These are phyloP conservation scores for Ajuga chamaepitys DNA, from an alignment of 257 asterid genomes.

Conservation along the genomic window DNA sequence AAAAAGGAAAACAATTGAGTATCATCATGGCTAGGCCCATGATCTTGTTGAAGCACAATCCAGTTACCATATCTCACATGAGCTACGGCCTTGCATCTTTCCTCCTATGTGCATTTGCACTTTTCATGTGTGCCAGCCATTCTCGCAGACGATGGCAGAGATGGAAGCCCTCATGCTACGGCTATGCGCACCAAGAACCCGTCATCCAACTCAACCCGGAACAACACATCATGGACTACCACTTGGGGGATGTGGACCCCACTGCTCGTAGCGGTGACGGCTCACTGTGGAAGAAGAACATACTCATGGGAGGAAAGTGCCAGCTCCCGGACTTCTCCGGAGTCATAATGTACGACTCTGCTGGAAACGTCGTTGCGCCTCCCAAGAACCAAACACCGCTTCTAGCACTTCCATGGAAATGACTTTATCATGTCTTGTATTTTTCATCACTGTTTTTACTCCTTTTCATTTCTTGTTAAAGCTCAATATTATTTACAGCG, in stretches of 20 bases:
- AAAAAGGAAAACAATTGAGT: neutral
- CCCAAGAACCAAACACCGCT: conserved; percentile 30
- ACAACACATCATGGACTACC: conserved; percentile 28
- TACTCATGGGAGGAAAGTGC: conserved; percentile 81
- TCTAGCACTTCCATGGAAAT: conserved; percentile 58
- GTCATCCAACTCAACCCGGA: conserved; percentile 56
- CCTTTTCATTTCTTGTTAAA: neutral
- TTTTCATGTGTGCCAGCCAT: conserved; percentile 56
- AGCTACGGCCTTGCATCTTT: conserved; percentile 40
- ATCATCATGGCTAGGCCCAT: conserved; percentile 41
- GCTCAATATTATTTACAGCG: no score
- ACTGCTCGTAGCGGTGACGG: conserved; percentile 37
- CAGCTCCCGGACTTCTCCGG: conserved; percentile 84
- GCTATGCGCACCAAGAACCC: conserved; percentile 45
- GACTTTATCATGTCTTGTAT: no score
- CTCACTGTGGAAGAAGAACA: conserved; percentile 67
- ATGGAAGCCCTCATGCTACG: conserved; percentile 55
- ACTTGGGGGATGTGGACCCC: conserved; percentile 39
- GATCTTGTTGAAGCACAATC: conserved; percentile 23
- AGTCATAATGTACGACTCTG: conserved; percentile 63
- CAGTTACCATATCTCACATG: conserved; percentile 20
- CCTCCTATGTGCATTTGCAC: conserved; percentile 44
- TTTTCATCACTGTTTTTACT: no score
- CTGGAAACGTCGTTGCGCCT: conserved; percentile 41
- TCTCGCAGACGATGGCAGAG: conserved; percentile 39